phyloP scores from a whole-genome alignment of 2,329 filamentous ascomycete genomes.

The Diplodia seriata region DNA sequence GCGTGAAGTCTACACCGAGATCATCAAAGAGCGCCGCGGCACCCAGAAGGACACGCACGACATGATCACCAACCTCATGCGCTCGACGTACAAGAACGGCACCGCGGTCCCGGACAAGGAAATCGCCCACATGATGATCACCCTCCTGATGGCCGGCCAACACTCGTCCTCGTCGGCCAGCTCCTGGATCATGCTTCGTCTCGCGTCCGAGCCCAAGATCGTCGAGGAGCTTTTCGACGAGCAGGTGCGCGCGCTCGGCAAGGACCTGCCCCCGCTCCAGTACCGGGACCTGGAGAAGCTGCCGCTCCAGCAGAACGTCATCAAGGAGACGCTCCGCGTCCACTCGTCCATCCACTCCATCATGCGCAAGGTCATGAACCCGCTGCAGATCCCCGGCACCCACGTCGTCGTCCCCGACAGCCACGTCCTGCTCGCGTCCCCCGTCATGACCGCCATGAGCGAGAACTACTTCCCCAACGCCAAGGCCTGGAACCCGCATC shows the following conservation, averaged over 20 bases:
- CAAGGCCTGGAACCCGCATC: slow-evolving; percentile 79
- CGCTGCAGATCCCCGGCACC: slow-evolving; percentile 79
- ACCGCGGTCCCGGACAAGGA: slow-evolving; percentile 74
- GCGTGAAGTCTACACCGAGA: slow-evolving; percentile 77
- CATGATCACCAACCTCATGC: slow-evolving; percentile 86
- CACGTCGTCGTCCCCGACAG: slow-evolving; percentile 77
- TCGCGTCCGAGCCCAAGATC: slow-evolving; percentile 74
- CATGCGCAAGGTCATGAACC: slow-evolving; percentile 82
- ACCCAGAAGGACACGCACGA: slow-evolving; percentile 59
- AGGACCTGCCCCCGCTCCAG: slow-evolving; percentile 66
- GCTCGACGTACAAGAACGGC: slow-evolving; percentile 78
- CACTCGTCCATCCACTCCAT: slow-evolving; percentile 90
- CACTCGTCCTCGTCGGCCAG: slow-evolving; percentile 81
- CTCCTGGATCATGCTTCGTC: slow-evolving; percentile 79
- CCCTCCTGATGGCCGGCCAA: slow-evolving; percentile 82
- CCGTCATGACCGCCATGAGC: slow-evolving; percentile 74
- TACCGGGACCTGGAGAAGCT: slow-evolving; percentile 78
- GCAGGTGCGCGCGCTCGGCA: slow-evolving; percentile 72
- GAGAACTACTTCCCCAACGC: slow-evolving; percentile 78
- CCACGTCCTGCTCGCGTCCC: slow-evolving; percentile 79
- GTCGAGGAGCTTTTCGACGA: slow-evolving; percentile 80
- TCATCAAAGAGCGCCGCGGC: slow-evolving; percentile 67
- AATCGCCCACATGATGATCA: slow-evolving; percentile 87
- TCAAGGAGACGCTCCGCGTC: slow-evolving; percentile 86
- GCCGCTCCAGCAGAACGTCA: slow-evolving; percentile 76